These are phyloP conservation scores for Hypoxylon sp. DNA, from an alignment of 2,329 filamentous ascomycete genomes.

Conservation along the genomic window DNA sequence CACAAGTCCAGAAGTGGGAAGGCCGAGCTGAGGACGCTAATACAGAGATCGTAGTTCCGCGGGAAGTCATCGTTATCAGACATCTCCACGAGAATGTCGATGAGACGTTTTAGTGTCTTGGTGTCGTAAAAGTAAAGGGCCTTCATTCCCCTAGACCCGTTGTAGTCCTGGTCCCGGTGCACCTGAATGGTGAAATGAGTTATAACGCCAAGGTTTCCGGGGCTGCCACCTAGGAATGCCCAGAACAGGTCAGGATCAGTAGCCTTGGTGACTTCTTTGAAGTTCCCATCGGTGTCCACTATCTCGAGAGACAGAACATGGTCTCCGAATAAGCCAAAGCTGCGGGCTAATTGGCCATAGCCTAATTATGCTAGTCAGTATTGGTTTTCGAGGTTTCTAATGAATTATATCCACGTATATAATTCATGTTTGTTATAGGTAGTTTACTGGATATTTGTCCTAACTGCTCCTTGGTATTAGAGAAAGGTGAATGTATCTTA, in stretches of 20 bases:
- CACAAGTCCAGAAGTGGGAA: slow-evolving; percentile 57
- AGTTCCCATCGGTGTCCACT: slow-evolving; percentile 62
- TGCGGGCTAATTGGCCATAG: slow-evolving; percentile 63
- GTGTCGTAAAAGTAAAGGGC: slow-evolving; percentile 60
- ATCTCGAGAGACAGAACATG: slow-evolving; percentile 65
- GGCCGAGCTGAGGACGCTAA: slow-evolving; percentile 62
- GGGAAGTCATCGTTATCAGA: slow-evolving; percentile 61
- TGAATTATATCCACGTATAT: background rate
- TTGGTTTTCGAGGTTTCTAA: background rate
- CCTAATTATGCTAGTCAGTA: slow-evolving; percentile 38
- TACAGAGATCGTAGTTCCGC: slow-evolving; percentile 63
- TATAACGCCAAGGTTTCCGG: slow-evolving; percentile 71
- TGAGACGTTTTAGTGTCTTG: slow-evolving; percentile 57
- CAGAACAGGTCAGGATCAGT: slow-evolving; percentile 71
- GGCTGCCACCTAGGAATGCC: slow-evolving; percentile 71
- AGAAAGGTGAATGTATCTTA: slow-evolving; percentile 24
- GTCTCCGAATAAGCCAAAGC: slow-evolving; percentile 69
- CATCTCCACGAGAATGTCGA: slow-evolving; percentile 61
- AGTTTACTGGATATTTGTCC: background rate
- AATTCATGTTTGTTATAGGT: background rate
- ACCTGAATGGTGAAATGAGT: slow-evolving; percentile 67
- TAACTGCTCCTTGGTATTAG: background rate
- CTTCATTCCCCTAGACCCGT: slow-evolving; percentile 61
- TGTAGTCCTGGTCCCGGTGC: slow-evolving; percentile 57
- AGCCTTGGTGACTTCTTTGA: slow-evolving; percentile 63